A percentile compares a stretch with the other conserved stretches of the same genome.
Conservation (phyloP, 2,329 filamentous ascomycete species). For the Microcyclosporella mali region DNA sequence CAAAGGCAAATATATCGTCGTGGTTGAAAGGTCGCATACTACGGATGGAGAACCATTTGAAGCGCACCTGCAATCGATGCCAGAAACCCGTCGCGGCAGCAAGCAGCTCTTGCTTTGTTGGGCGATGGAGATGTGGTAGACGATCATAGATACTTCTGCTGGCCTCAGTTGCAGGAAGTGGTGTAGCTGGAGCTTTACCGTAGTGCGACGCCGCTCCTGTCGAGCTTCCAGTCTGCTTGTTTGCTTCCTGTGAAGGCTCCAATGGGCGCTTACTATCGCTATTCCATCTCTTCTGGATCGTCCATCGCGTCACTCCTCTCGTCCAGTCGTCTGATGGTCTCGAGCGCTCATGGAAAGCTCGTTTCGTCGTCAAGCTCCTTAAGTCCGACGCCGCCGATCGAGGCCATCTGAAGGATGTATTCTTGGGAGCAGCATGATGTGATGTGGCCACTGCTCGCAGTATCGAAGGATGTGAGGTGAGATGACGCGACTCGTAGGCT, state of each 20-base stretch:
- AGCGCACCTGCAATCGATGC: constrained; percentile 80
- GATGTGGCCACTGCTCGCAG: neutral
- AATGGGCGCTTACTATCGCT: constrained; percentile 11
- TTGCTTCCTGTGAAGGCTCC: constrained; percentile 9
- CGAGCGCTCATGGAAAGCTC: constrained; percentile 2
- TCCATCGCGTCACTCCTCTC: constrained; percentile 4
- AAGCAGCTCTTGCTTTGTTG: constrained; percentile 87
- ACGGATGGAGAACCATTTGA: constrained; percentile 96
- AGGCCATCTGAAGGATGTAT: constrained; percentile 16
- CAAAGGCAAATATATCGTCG: constrained; percentile 92
- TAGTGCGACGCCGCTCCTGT: constrained; percentile 9
- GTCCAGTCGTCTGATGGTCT: constrained; percentile 8
- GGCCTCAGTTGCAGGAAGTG: constrained; percentile 1
- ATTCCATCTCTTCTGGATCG: constrained; percentile 19
- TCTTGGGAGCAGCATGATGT: constrained; percentile 18
- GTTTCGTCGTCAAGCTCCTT: constrained; percentile 5
- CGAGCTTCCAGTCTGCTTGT: constrained; percentile 18
- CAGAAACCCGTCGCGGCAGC: constrained; percentile 89
- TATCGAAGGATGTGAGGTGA: neutral
- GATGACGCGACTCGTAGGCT: neutral
- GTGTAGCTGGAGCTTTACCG: constrained; percentile 15
- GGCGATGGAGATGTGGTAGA: constrained; percentile 66
- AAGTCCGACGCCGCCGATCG: constrained; percentile 15
- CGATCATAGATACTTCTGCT: constrained; percentile 47
- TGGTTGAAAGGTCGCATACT: constrained; percentile 90